These are phyloP conservation scores for Eremomyces bilateralis DNA, from an alignment of 495 filamentous ascomycete genomes.

Conservation along the genomic window DNA sequence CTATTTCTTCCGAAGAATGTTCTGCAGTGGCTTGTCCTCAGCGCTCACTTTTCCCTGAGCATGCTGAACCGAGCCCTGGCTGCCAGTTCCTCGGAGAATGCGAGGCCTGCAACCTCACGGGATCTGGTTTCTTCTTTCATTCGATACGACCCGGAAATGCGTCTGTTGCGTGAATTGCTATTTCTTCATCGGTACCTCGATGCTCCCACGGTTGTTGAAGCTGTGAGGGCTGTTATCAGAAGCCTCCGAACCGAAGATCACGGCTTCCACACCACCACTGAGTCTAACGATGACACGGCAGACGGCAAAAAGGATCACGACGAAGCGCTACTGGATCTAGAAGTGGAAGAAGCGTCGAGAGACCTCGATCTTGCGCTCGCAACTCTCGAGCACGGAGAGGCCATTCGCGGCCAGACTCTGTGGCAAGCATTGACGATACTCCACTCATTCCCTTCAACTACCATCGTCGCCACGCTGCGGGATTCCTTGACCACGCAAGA, in stretches of 20 bases:
- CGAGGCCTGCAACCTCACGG: slow-evolving; percentile 6
- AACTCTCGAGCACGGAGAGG: slow-evolving; percentile 14
- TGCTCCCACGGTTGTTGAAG: slow-evolving; percentile 23
- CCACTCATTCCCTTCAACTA: slow-evolving; percentile 32
- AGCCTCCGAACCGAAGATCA: no score
- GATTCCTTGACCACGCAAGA: slow-evolving; percentile 42
- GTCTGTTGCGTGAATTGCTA: slow-evolving; percentile 11
- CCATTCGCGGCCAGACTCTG: slow-evolving; percentile 12
- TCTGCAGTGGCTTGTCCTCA: slow-evolving; percentile 16
- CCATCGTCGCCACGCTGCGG: slow-evolving; percentile 40
- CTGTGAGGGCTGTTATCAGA: slow-evolving; percentile 17
- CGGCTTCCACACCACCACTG: no score
- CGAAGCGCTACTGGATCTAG: no score
- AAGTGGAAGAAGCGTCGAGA: slow-evolving; percentile 13
- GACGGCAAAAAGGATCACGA: no score
- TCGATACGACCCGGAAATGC: slow-evolving; percentile 15
- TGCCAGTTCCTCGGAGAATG: not conserved
- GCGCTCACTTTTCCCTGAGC: slow-evolving; percentile 14
- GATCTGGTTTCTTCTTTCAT: slow-evolving; percentile 17
- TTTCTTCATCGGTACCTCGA: slow-evolving; percentile 15
- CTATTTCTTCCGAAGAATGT: slow-evolving; percentile 17
- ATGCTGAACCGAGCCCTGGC: slow-evolving; percentile 11
- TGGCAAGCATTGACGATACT: slow-evolving; percentile 35
- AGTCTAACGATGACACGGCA: no score
- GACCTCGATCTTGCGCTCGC: slow-evolving; percentile 17